Conservation (phyloP, 495 filamentous ascomycete genomes). For the Tuber microsphaerosporum region DNA sequence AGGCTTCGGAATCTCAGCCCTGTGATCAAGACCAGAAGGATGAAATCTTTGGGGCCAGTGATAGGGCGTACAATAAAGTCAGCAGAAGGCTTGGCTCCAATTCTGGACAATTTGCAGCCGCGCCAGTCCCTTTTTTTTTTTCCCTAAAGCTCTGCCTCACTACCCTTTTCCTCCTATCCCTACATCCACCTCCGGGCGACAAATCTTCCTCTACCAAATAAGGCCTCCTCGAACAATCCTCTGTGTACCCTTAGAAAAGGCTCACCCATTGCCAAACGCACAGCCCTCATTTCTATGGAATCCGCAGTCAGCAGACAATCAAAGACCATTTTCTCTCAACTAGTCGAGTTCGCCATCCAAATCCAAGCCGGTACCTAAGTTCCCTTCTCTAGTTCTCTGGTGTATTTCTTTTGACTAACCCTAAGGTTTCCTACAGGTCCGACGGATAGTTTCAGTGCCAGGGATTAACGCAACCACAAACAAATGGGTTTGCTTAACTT, state of each 20-base stretch:
- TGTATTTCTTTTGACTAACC: neutral
- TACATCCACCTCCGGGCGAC: neutral
- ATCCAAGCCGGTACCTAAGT: neutral
- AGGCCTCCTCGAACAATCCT: neutral
- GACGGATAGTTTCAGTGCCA: constrained; percentile 3
- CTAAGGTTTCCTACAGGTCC: neutral
- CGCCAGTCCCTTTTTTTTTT: neutral
- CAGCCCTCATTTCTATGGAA: neutral
- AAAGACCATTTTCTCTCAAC: neutral
- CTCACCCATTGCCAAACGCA: neutral
- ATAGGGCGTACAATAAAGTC: neutral
- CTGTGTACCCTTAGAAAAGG: neutral
- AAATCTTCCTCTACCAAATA: neutral
- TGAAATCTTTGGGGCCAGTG: neutral
- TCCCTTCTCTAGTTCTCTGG: neutral
- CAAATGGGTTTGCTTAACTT: constrained; percentile 17
- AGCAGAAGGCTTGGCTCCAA: constrained; percentile 1
- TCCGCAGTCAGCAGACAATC: neutral
- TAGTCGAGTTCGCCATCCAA: neutral
- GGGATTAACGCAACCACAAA: neutral
- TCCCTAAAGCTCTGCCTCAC: neutral
- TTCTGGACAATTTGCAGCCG: neutral
- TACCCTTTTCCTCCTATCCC: neutral
- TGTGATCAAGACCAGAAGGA: neutral
- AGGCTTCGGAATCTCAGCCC: neutral